Evolutionary conservation across 192 early-diverging fungal species (phyloP).

Genomic region (Spizellomyces punctatus): DNA sequence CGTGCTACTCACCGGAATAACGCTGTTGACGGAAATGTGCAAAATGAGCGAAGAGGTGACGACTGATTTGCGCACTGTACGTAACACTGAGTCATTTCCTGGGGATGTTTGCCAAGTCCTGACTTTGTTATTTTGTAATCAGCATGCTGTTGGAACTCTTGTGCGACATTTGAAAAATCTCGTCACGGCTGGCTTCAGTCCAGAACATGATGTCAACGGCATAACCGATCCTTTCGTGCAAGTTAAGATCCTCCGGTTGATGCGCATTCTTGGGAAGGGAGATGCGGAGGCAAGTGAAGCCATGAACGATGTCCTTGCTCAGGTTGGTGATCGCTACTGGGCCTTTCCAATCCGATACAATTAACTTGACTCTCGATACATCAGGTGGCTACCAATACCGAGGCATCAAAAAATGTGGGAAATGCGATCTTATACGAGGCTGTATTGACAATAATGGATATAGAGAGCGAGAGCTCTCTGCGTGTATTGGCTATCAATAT

Average conservation of each 20-base stretch:
- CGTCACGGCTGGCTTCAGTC: constrained; percentile 80
- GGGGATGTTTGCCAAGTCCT: not conserved
- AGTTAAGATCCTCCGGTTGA: constrained; percentile 86
- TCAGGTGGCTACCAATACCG: constrained; percentile 89
- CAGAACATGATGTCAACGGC: constrained; percentile 95
- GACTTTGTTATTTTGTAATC: not conserved
- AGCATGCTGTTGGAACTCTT: constrained; percentile 74
- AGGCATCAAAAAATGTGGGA: constrained; percentile 94
- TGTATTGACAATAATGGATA: constrained; percentile 94
- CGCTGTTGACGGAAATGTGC: constrained; percentile 91
- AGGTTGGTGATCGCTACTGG: constrained; percentile 43
- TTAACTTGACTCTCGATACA: not conserved
- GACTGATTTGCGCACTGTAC: constrained; percentile 66
- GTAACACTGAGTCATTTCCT: constrained; percentile 17
- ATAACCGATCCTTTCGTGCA: constrained; percentile 98
- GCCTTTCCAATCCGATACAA: not conserved
- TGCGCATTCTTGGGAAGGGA: constrained; percentile 83
- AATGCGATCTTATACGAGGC: constrained; percentile 98
- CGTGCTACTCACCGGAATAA: constrained; percentile 87
- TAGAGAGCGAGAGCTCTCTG: constrained; percentile 86
- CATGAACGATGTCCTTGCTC: constrained; percentile 97
- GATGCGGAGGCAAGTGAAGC: constrained; percentile 82
- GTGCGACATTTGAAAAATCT: constrained; percentile 89
- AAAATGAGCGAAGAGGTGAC: constrained; percentile 67
- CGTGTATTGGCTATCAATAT: constrained; percentile 97